Evolutionary conservation across 2,329 filamentous ascomycete species (phyloP), one percentile per base, ranked within the genome.

Genomic region (Cladorrhinum sp.): DNA sequence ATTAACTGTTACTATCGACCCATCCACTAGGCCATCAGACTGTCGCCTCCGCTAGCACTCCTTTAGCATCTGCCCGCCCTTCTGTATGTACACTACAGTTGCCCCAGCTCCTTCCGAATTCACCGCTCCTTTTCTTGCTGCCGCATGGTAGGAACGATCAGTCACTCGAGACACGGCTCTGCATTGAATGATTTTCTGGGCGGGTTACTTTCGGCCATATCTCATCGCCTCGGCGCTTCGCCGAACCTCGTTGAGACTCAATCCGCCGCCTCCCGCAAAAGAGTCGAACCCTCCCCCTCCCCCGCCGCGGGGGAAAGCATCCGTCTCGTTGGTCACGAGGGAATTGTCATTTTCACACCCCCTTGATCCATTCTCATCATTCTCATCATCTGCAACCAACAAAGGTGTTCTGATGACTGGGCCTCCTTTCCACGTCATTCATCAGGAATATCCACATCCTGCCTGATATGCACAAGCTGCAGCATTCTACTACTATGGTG

Each of bases 41-140:
- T 45, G 41, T 45, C 41, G 41, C 41, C 41, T 45, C 41, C 41
- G 41, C 41, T 45, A 45, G 41, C 41, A 45, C 41, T 45, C n/a
- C 41, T 45, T 45, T 20, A 45, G 41, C n/a, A 45, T 9, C 41
- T 18, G 41, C 6, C 32, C 22, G n/a, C 27, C 29, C 23, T 50
- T 24, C 23, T 23, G n/a, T n/a, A n/a, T n/a, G n/a, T n/a, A n/a
- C n/a, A 5, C 13, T 24, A 13, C 36, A 41, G 52, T 23, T 55
- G 41, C 53, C 23, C 24, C 13, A 27, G 29, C 53, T 52, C 36
- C 41, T 55, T 49, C 38, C 61, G 36, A 29, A 60, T 64, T 67
- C 65, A 67, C 65, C 65, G 65, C 65, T 65, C 62, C 58, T 64
- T 65, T 60, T 48, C n/a, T 24, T 56, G 57, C 59, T 53, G 60